Evolutionary conservation across 345 rosid species (phyloP), one percentile per base, ranked within the genome.

Genomic region (Salix suchowensis): DNA sequence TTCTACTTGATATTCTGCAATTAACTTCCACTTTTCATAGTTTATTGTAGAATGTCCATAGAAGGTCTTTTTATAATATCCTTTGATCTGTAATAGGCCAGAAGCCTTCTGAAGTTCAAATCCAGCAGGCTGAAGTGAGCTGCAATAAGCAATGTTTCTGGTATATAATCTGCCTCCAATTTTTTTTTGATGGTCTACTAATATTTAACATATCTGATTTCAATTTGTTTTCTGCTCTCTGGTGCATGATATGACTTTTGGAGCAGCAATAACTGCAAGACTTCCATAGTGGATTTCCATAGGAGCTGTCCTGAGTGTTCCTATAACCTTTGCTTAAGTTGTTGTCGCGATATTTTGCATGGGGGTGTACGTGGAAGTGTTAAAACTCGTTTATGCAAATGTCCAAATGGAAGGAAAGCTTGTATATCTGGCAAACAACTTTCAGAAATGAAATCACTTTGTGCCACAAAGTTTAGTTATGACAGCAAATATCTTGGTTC

Each of bases 251-350:
- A 68, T 80, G 71, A 71, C 50, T 86, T 76, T 79, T 58, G 74
- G 68, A 79, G 80, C 89, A 87, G 89, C 89, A 83, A 87, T 75
- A 85, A 82, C 72, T 88, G 90, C 85, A 84, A 87, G 81, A 78
- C 89, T 67, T 82, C 86, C 50, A 84, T 87, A 37, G 78, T 86
- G 80, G 92, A 89, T 87, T 84, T 87, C 74, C 95, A 87, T 67
- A 87, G 91, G 77, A 87, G 91, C 82, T 90, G 95, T 82, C 81
- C 92, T 24, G 89, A 76, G 39, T 91, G 98, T 78, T 89, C 91
- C 28, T 89, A 86, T 74, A 84, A 72, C 50, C 85, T 88, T 58
- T 91, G 94, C 84, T 83, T 88, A 84, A 87, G 88, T 54, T 89
- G 92, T 86, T 91, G 86, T 76, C 81, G 80, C 76, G 88, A 89